These are phyloP conservation scores for Acanthamoeba castellanii DNA, from an alignment of 208 protist genomes.

Conservation along the genomic window DNA sequence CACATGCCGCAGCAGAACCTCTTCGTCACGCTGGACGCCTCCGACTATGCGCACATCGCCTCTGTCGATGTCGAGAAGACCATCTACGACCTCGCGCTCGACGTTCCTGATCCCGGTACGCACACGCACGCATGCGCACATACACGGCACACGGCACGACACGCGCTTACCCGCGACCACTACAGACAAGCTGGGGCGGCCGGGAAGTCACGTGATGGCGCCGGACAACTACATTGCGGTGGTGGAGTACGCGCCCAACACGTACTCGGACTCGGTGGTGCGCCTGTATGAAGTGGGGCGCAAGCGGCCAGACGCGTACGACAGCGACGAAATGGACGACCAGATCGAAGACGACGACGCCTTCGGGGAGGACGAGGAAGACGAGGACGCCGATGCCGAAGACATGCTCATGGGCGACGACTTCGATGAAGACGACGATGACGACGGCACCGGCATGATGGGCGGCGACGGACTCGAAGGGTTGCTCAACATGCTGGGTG, in stretches of 20 bases:
- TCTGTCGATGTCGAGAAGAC: constrained; percentile 60
- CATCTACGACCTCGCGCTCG: constrained; percentile 57
- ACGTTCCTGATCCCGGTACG: constrained; percentile 33
- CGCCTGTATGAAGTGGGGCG: constrained; percentile 77
- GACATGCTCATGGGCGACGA: constrained; percentile 22
- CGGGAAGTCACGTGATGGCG: constrained; percentile 1
- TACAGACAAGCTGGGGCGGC: background rate
- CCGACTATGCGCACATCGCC: constrained; percentile 77
- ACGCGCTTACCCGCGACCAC: background rate
- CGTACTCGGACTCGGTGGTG: constrained; percentile 57
- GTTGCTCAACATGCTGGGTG: background rate
- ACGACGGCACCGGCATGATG: background rate
- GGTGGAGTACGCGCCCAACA: constrained; percentile 41
- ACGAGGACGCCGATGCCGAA: constrained; percentile 66
- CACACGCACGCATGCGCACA: background rate
- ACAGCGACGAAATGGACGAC: constrained; percentile 74
- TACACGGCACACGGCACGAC: background rate
- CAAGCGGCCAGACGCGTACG: constrained; percentile 58
- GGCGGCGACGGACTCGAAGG: background rate
- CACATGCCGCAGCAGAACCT: constrained; percentile 35
- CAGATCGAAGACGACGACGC: constrained; percentile 53
- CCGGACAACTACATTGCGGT: constrained; percentile 70
- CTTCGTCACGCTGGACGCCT: constrained; percentile 73
- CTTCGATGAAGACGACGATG: background rate
- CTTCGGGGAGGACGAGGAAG: constrained; percentile 60